phyloP scores from a whole-genome alignment of 805 yeast genomes.

The Teunomyces barrocoloradensis region DNA sequence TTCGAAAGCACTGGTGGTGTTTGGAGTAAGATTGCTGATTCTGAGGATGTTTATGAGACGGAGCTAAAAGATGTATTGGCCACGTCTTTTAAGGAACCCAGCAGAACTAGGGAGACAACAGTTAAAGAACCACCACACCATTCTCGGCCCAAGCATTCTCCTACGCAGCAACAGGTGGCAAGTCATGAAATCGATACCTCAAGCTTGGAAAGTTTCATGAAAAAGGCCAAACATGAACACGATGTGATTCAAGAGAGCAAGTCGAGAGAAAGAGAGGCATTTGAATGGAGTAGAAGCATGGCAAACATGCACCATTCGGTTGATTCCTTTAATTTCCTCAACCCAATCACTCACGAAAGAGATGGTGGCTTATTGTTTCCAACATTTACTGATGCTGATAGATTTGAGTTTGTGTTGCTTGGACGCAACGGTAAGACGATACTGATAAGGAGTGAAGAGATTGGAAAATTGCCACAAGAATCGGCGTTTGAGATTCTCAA shows the following conservation, averaged over 20 bases:
- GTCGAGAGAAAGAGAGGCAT: constrained; percentile 50
- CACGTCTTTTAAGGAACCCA: constrained; percentile 1
- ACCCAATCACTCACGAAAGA: constrained; percentile 29
- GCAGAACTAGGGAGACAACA: background rate
- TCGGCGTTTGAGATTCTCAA: constrained; percentile 43
- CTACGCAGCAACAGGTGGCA: background rate
- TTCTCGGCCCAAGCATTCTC: background rate
- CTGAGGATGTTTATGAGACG: constrained; percentile 9
- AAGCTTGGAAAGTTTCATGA: constrained; percentile 40
- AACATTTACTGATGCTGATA: background rate
- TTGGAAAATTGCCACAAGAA: constrained; percentile 37
- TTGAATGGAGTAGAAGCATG: constrained; percentile 47
- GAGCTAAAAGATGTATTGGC: constrained; percentile 21
- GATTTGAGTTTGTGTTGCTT: constrained; percentile 27
- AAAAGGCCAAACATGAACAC: constrained; percentile 40
- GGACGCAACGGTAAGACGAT: constrained; percentile 35
- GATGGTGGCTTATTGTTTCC: constrained; percentile 8
- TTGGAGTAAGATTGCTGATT: constrained; percentile 3
- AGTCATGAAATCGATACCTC: background rate
- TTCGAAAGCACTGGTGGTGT: constrained; percentile 6
- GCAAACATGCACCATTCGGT: constrained; percentile 37
- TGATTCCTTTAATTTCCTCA: constrained; percentile 43
- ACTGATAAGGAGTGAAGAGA: constrained; percentile 34
- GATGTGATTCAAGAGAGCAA: constrained; percentile 40
- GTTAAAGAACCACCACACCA: background rate